A percentile compares a stretch with the other conserved stretches of the same genome.
phyloP scores from a whole-genome alignment of 345 rosid species.

The Combretum micranthum region DNA sequence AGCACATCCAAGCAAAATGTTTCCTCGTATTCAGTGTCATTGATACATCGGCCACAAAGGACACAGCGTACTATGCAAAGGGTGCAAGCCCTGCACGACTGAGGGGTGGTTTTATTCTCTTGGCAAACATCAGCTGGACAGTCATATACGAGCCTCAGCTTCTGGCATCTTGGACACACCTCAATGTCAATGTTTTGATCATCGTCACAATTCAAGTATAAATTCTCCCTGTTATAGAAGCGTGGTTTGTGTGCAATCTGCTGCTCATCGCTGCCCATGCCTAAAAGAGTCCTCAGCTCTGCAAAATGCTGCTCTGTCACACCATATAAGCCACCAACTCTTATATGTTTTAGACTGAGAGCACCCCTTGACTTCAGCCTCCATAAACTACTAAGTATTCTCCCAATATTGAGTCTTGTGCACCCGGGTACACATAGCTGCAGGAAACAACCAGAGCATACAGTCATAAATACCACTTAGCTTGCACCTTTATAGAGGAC shows the following conservation, averaged over 20 bases:
- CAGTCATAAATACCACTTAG: not conserved
- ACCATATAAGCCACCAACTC: conserved; percentile 75
- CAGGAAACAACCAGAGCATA: conserved; percentile 1
- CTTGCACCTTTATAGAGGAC: not conserved
- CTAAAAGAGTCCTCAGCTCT: conserved; percentile 54
- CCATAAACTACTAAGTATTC: conserved; percentile 56
- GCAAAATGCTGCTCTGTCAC: conserved; percentile 57
- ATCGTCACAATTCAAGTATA: conserved; percentile 63
- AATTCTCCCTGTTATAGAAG: conserved; percentile 52
- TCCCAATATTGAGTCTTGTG: conserved; percentile 62
- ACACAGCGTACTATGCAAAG: conserved; percentile 74
- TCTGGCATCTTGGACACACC: conserved; percentile 78
- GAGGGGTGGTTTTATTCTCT: conserved; percentile 31
- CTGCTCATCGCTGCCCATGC: conserved; percentile 22
- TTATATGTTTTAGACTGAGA: conserved; percentile 56
- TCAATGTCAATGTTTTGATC: conserved; percentile 75
- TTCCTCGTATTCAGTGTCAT: conserved; percentile 73
- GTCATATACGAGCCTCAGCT: conserved; percentile 72
- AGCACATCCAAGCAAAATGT: conserved; percentile 72
- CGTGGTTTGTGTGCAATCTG: conserved; percentile 43
- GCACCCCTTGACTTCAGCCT: conserved; percentile 40
- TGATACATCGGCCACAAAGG: conserved; percentile 84
- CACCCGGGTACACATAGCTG: conserved; percentile 93
- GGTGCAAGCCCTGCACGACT: conserved; percentile 74
- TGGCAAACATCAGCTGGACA: conserved; percentile 81